Evolutionary conservation across 23 red algal genomes (phyloP), one percentile per base, ranked within the genome.

Genomic region (Gracilariopsis chorda): DNA sequence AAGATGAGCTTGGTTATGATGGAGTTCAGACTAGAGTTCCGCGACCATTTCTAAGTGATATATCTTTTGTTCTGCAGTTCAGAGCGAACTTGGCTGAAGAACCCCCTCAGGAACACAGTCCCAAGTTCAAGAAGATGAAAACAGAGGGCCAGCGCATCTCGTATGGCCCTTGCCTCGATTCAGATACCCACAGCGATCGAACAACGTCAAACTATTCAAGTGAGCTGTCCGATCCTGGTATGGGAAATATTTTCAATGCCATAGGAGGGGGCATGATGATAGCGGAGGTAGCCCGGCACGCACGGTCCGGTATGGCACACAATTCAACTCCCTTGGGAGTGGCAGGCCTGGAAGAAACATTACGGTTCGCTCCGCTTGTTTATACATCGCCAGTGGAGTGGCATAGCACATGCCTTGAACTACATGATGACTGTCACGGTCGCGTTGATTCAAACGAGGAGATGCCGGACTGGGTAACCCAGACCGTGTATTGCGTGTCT

Each of bases 391-490:
- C 55, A 27, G 57, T 59, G 2, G 39, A 84, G 35, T 84, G 80
- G 80, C 53, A 64, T 29, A 33, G 44, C 12, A 64, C 13, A 33
- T 84, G 80, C n/a, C 44, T 65, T 7, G 59, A 84, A 45, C 29
- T 63, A 32, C 53, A 84, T 48, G 59, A 39, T 42, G 29, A 30
- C 13, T 47, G 35, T 8, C 24, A 41, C 12, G 24, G 25, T 13
- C 52, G 35, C 21, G 58, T 84, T 33, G 44, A 47, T 17, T 63
- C 80, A 8, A 84, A 60, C 29, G 58, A 68, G 35, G 30, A 47
- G 41, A 3, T 84, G 3, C 80, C 80, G 12, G 41, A 84, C 59
- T 84, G 80, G 80, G 80, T 84, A 7, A 56, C 63, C 47, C 33
- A 24, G 56, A 84, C 6, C 3, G 80, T 84, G 7, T 69, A 84